Evolutionary conservation across 2,329 filamentous ascomycete genomes (phyloP), one percentile per base, ranked within the genome.

Genomic region (Aspergillus ruber): DNA sequence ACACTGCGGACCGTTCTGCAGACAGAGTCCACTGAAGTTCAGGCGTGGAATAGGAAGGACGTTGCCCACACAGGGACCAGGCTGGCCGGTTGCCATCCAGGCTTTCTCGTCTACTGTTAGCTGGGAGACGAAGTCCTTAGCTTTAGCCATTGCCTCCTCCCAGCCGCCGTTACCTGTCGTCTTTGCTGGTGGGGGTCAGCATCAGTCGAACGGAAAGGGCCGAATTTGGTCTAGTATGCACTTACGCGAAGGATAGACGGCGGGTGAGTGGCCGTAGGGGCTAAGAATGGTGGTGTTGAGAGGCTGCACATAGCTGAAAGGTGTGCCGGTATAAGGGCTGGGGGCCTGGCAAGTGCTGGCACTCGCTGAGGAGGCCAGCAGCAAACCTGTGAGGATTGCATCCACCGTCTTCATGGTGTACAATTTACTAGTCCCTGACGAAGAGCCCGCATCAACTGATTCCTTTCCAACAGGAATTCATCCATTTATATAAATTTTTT

Each of bases 1-100:
- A 18, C 86, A 85, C 42, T 60, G 45, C 1, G 62, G 63, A 0
- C 61, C 60, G 27, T 65, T 57, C 42, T 65, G 62, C 1, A 65
- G 46, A 43, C 63, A 65, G 13, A 65, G 52, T 18, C 59, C 61
- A 12, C 49, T 56, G 42, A 65, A 65, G 33, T 56, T 58, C 23
- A 63, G 57, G 21, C 57, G 57, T 4, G 56, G 55, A 36, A 63
- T 62, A 10, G 61, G 55, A 3, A 58, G 53, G n/a, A 63, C 57
- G 32, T 64, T 64, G n/a, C 62, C 62, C 15, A 64, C 61, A 38
- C 62, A 65, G 0, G 60, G 59, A 4, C 61, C 62, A 7, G 51
- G 51, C 45, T 56, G 50, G 17, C 62, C 62, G 2, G 62, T 60
- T 15, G 58, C 60, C 47, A 65, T 50, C 33, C 56, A 52, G 3